Evolutionary conservation across 2,329 filamentous ascomycete species (phyloP).

Genomic region (Exophiala aquamarina): DNA sequence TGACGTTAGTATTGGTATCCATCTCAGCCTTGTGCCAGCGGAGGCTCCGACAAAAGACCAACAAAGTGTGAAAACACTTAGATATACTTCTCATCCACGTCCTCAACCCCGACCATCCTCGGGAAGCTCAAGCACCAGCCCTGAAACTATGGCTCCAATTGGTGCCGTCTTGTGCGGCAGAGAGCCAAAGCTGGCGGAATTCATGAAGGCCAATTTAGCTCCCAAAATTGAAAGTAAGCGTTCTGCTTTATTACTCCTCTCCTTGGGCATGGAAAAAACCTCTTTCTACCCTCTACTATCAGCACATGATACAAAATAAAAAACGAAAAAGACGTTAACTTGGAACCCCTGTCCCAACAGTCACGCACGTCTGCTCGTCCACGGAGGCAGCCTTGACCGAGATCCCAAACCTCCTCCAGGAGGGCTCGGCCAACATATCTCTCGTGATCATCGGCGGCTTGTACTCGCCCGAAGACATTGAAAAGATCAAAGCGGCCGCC

Average conservation of each 20-base stretch:
- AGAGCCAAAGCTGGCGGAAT: slow-evolving; percentile 8
- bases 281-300: not conserved
- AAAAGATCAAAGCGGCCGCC: slow-evolving; percentile 13
- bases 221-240: slow-evolving; percentile 18
- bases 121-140: no score
- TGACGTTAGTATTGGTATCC: no score
- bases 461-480: slow-evolving; percentile 12
- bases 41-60: no score
- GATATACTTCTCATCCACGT: no score
- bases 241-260: no score
- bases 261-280: not conserved
- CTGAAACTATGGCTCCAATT: slow-evolving; percentile 10
- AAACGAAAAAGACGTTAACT: no score
- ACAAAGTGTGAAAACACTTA: no score
- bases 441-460: slow-evolving; percentile 20
- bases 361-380: slow-evolving; percentile 17
- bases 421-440: slow-evolving; percentile 11
- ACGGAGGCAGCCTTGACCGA: slow-evolving; percentile 15
- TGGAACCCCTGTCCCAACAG: slow-evolving; percentile 1
- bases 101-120: no score
- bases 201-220: slow-evolving; percentile 18
- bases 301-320: no score
- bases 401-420: slow-evolving; percentile 20
- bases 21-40: no score
- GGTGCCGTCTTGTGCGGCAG: slow-evolving; percentile 20